These are phyloP conservation scores for Hirsutella rhossiliensis DNA, from an alignment of 2,329 filamentous ascomycete genomes.

Conservation along the genomic window DNA sequence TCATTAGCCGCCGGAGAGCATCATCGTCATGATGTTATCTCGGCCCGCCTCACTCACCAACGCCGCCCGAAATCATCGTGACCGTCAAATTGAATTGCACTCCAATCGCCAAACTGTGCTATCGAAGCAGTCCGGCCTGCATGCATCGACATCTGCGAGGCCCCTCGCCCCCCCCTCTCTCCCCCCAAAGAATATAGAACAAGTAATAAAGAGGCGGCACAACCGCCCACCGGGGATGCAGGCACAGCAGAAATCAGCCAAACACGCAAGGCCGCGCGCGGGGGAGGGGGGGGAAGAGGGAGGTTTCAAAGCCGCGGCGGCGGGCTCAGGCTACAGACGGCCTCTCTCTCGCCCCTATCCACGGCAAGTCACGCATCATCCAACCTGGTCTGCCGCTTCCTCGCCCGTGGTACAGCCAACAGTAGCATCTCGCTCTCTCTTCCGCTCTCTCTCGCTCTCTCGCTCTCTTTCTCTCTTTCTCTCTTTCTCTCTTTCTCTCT, in stretches of 20 bases:
- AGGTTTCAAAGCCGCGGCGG: too few species aligned
- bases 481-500: too few species aligned
- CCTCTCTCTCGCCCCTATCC: neutral
- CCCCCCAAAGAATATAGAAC: conserved; percentile 6
- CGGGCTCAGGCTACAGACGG: neutral
- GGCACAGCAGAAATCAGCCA: neutral
- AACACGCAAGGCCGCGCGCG: neutral
- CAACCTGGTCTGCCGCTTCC: neutral
- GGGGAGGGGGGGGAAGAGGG: too few species aligned
- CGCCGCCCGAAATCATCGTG: too few species aligned
- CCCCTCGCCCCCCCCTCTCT: conserved; percentile 16
- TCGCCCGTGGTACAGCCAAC: neutral
- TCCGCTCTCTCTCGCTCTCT: neutral
- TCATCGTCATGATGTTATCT: too few species aligned
- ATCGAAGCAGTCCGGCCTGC: conserved; percentile 28
- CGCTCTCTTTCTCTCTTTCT: neutral
- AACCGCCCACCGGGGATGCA: neutral
- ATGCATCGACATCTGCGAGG: too few species aligned
- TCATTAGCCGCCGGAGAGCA: too few species aligned
- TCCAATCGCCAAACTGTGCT: conserved; percentile 34
- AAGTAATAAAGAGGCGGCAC: neutral
- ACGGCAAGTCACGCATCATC: neutral
- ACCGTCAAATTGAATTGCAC: conserved; percentile 21
- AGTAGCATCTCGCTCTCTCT: neutral
- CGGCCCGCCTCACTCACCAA: too few species aligned